These are phyloP conservation scores for Kuraishia molischiana DNA, from an alignment of 805 yeast species.

Conservation along the genomic window DNA sequence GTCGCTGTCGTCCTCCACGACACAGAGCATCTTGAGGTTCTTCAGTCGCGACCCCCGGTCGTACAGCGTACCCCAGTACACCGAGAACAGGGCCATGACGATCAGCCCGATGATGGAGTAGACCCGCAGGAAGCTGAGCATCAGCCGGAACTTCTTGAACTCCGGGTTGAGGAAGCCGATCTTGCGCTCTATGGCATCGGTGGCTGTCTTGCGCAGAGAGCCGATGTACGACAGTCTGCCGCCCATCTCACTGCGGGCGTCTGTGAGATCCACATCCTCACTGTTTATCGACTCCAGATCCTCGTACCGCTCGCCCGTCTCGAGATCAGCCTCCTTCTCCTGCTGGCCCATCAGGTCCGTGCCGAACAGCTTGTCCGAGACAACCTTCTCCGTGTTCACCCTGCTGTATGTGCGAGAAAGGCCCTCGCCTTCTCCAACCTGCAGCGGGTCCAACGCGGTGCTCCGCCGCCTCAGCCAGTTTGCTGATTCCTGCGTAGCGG, in stretches of 20 bases:
- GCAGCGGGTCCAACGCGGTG: background rate
- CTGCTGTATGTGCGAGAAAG: background rate
- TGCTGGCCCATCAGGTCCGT: background rate
- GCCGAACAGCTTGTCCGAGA: background rate
- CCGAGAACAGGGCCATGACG: constrained; percentile 29
- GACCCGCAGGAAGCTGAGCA: background rate
- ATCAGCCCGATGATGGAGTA: constrained; percentile 21
- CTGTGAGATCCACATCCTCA: background rate
- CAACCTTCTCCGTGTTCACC: background rate
- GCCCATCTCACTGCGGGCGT: background rate
- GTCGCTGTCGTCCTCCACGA: constrained; percentile 20
- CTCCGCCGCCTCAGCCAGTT: background rate
- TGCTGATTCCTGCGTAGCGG: background rate
- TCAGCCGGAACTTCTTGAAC: constrained; percentile 1
- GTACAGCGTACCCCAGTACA: constrained; percentile 40
- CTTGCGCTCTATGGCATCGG: constrained; percentile 2
- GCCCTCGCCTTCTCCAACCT: background rate
- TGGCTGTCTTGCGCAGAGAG: background rate
- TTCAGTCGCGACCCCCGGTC: constrained; percentile 17
- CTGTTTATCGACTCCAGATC: background rate
- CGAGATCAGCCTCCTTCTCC: background rate
- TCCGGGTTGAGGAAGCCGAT: constrained; percentile 4
- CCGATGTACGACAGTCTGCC: background rate
- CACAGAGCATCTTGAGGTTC: constrained; percentile 29
- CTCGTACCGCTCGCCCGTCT: background rate